Evolutionary conservation across 176 grass and related monocot species (phyloP).

Genomic region (Ensete glaucum): DNA sequence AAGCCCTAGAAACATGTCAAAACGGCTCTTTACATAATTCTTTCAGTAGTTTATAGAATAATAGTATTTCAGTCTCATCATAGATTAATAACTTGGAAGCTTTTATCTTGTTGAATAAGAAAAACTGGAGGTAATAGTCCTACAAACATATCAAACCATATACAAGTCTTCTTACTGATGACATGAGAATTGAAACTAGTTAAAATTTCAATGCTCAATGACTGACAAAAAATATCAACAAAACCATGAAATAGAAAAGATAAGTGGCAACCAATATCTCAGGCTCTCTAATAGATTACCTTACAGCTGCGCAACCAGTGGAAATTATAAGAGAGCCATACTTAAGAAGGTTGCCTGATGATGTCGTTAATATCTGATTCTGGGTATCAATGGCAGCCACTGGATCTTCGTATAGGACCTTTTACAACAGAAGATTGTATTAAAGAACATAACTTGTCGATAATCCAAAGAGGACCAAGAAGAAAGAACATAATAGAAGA

Average conservation of each 20-base stretch:
- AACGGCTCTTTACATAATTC: no score
- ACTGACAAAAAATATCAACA: background rate
- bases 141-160: background rate
- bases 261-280: background rate
- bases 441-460: background rate
- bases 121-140: background rate
- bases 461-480: background rate
- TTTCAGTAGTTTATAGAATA: no score
- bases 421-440: background rate
- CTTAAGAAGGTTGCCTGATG: constrained; percentile 79
- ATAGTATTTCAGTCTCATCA: no score
- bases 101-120: background rate
- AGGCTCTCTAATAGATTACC: constrained; percentile 28
- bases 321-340: constrained; percentile 93
- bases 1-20: no score
- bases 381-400: constrained; percentile 72
- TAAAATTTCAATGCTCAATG: background rate
- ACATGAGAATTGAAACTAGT: background rate
- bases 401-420: constrained; percentile 90
- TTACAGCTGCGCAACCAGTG: constrained; percentile 57
- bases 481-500: background rate
- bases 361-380: constrained; percentile 71
- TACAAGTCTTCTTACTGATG: background rate
- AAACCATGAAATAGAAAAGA: background rate
- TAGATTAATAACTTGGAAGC: background rate